Base-by-base conservation (phyloP, 2,329 filamentous ascomycete species). In the Xylaria digitata region DNA sequence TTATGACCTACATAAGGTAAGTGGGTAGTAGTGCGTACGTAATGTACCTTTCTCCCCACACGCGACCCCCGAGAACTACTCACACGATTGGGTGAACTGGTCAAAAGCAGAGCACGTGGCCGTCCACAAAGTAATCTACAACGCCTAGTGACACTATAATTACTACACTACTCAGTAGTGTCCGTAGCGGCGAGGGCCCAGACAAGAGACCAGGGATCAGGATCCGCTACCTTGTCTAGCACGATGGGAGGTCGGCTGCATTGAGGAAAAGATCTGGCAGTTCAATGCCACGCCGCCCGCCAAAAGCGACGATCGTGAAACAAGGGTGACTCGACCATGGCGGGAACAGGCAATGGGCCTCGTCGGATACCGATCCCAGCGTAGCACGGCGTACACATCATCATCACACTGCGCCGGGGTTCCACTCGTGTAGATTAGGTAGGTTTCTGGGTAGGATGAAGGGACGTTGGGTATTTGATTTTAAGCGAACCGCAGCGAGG, bases 291-390 rank as follows among this genome's bases (percentile, higher is more conserved):
- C 54, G 40, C 63, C 63, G 37, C 11, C 26, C 49, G 23, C 59
- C 32, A 8, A n/a, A 59, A 63, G 26, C 19, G 64, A 54, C 30
- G 40, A 63, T 59, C 46, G 49, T 63, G 59, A 66, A 66, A 63
- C 64, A 34, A 40, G 63, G 64, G 15, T 56, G 6, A 26, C 26
- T 26, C 26, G 26, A 19, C n/a, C 26, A 46, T 26, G 30, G 23
- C 61, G 45, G 6, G 40, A 63, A 58, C n/a, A 19, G 59, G 53
- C 8, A 52, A 55, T 57, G 13, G 26, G 40, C 19, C 45, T 34
- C 17, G 49, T 49, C 40, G 34, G 50, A 57, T 37, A 37, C 61
- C 53, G 49, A 55, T 54, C 32, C 19, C 26, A 54, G 30, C 30
- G 17, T 52, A 32, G 3, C 5, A 15, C 15, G 8, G 34, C 11